These are phyloP conservation scores for Phytopythium sindhum DNA, from an alignment of 352 stramenopile genomes.

Conservation along the genomic window DNA sequence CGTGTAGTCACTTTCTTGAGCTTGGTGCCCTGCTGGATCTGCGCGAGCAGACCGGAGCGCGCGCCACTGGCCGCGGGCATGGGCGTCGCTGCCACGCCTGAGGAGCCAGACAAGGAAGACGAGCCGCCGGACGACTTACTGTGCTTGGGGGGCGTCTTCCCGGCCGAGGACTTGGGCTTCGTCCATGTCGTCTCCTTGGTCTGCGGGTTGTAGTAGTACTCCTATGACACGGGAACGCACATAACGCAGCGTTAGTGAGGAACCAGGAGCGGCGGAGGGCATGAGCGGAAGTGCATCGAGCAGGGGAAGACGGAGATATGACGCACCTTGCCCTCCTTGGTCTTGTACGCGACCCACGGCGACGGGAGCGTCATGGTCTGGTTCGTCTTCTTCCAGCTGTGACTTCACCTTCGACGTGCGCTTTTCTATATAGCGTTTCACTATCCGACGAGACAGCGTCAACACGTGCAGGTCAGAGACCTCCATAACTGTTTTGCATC, in stretches of 20 bases:
- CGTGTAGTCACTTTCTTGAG: conserved; percentile 81
- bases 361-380: conserved; percentile 66
- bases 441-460: background rate
- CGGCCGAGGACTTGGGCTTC: conserved; percentile 25
- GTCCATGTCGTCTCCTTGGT: conserved; percentile 89
- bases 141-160: conserved; percentile 38
- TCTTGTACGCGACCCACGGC: conserved; percentile 87
- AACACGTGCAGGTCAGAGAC: background rate
- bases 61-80: conserved; percentile 28
- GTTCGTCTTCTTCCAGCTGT: background rate
- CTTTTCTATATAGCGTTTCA: background rate
- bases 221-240: conserved; percentile 23
- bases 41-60: conserved; percentile 50
- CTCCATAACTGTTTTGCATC: background rate
- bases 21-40: conserved; percentile 65
- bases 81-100: conserved; percentile 1
- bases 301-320: background rate
- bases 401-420: background rate
- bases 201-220: conserved; percentile 90
- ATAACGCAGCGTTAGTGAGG: background rate
- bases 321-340: conserved; percentile 74
- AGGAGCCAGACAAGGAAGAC: background rate
- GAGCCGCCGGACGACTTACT: conserved; percentile 11
- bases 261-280: background rate
- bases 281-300: background rate